phyloP scores from a whole-genome alignment of 345 rosid genomes.

The Noccaea caerulescens region DNA sequence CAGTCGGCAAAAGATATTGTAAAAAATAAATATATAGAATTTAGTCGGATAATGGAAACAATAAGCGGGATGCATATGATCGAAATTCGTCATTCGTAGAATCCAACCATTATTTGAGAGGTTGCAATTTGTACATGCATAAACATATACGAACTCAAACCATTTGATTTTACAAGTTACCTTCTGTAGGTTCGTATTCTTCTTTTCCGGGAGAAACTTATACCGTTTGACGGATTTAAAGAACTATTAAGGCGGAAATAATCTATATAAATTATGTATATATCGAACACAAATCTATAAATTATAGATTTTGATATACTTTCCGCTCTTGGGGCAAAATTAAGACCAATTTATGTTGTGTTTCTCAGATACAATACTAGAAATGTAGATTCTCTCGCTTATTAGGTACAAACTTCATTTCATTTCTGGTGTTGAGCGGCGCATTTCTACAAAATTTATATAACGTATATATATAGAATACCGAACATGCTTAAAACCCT shows the following conservation, averaged over 20 bases:
- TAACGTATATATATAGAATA: conserved; percentile 1
- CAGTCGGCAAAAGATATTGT: neutral
- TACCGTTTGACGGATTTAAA: neutral
- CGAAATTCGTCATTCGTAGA: too few species aligned
- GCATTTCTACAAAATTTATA: neutral
- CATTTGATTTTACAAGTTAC: neutral
- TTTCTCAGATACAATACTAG: neutral
- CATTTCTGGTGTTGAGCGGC: neutral
- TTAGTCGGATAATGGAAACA: neutral
- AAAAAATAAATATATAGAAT: neutral
- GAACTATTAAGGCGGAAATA: neutral
- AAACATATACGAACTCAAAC: too few species aligned
- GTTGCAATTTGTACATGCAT: neutral
- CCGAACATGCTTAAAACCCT: neutral
- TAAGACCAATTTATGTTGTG: neutral
- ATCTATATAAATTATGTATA: neutral
- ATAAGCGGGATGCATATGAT: neutral
- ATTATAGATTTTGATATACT: conserved; percentile 1
- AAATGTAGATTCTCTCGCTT: too few species aligned
- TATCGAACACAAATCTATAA: neutral
- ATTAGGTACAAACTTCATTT: neutral
- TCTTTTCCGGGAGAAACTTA: neutral
- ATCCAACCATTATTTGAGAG: too few species aligned
- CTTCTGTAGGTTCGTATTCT: neutral
- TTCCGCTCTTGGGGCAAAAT: neutral